A percentile compares a stretch with the other conserved stretches of the same genome.
These are phyloP conservation scores for Posidonia oceanica DNA, from an alignment of 116 monocot genomes.

Conservation along the genomic window DNA sequence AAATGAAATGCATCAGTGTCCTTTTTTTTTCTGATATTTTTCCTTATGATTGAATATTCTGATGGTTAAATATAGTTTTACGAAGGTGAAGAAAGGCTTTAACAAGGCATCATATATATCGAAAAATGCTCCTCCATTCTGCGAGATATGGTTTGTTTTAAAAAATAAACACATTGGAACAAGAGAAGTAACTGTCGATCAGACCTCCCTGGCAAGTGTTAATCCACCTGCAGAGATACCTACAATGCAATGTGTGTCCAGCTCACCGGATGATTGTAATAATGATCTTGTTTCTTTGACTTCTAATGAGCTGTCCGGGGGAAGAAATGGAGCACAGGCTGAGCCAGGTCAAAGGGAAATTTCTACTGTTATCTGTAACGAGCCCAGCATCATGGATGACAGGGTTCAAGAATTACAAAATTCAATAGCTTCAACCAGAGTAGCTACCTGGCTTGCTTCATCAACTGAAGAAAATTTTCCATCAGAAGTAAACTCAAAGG, in stretches of 20 bases:
- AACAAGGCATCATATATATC: conserved; percentile 28
- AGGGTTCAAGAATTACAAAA: background rate
- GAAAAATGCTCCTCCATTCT: conserved; percentile 57
- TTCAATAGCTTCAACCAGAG: background rate
- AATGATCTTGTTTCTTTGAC: conserved; percentile 8
- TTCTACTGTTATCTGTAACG: background rate
- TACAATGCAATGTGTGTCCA: background rate
- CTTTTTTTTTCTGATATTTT: background rate
- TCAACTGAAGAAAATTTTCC: conserved; percentile 9
- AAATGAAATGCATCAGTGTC: background rate
- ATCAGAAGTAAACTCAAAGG: background rate
- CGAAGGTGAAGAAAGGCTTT: conserved; percentile 38
- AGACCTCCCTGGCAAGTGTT: background rate
- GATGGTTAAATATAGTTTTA: conserved; percentile 25
- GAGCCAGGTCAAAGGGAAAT: conserved; percentile 7
- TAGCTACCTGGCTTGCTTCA: conserved; percentile 11
- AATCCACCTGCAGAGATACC: conserved; percentile 13
- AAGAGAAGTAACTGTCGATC: conserved; percentile 28
- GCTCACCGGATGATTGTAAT: conserved; percentile 2
- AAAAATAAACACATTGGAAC: conserved; percentile 60
- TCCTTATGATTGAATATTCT: background rate
- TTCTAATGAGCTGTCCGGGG: conserved; percentile 6
- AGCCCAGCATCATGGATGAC: conserved; percentile 1
- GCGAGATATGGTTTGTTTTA: conserved; percentile 68
- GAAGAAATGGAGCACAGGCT: background rate